Percentiles rank a stretch among this genome's conserved stretches.
Conservation (phyloP, 305 asterid genomes). For the Plantago coronopus region DNA sequence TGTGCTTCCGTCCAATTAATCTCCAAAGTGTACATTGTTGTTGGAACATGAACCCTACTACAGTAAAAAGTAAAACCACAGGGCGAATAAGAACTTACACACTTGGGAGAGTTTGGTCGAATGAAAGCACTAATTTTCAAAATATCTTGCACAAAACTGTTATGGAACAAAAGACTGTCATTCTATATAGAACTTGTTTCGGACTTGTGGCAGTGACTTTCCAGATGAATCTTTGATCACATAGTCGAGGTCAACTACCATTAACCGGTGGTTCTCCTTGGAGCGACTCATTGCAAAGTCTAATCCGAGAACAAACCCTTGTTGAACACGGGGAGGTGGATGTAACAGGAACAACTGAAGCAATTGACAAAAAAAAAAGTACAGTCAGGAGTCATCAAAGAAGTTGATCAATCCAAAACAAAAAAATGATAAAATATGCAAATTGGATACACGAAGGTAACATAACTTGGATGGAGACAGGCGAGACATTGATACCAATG, state of each 20-base stretch:
- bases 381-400: constrained; percentile 7
- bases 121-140: too few species aligned
- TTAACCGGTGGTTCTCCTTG: constrained; percentile 75
- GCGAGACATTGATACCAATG: background rate
- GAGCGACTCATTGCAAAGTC: constrained; percentile 62
- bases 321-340: constrained; percentile 46
- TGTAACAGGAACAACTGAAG: constrained; percentile 71
- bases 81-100: background rate
- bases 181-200: constrained; percentile 62
- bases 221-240: constrained; percentile 58
- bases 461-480: background rate
- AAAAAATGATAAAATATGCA: constrained; percentile 2
- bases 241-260: constrained; percentile 62
- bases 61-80: too few species aligned
- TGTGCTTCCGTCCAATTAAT: too few species aligned
- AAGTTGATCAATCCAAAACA: background rate
- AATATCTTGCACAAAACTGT: too few species aligned
- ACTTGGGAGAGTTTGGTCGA: background rate
- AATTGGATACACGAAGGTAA: background rate
- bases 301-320: constrained; percentile 46
- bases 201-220: constrained; percentile 34
- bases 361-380: constrained; percentile 9
- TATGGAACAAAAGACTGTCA: constrained; percentile 20
- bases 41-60: too few species aligned
- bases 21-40: too few species aligned